Evolutionary conservation across 2,329 filamentous ascomycete species (phyloP).

Genomic region (Aspergillus intermedius): DNA sequence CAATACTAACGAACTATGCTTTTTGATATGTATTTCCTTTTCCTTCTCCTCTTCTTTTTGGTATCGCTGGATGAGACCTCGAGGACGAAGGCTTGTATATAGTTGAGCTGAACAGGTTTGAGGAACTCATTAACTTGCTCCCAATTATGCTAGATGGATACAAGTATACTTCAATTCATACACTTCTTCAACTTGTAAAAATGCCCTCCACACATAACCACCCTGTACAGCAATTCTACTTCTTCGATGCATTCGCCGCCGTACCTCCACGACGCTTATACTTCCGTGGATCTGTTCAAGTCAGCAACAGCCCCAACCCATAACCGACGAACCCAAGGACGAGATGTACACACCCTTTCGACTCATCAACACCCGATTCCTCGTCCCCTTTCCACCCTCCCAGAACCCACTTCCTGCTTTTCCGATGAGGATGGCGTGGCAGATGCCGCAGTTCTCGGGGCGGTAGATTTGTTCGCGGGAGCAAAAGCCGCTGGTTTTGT

Average conservation of each 20-base stretch:
- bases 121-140: too few relatives aligned
- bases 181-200: too few relatives aligned
- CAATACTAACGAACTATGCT: too few relatives aligned
- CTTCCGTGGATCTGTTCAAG: slow-evolving; percentile 58
- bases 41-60: too few relatives aligned
- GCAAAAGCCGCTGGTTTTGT: slow-evolving; percentile 54
- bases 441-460: slow-evolving; percentile 68
- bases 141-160: too few relatives aligned
- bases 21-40: too few relatives aligned
- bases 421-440: slow-evolving; percentile 63
- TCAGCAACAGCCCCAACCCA: slow-evolving; percentile 8
- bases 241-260: slow-evolving; percentile 24
- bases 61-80: too few relatives aligned
- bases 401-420: slow-evolving; percentile 66
- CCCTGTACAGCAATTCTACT: slow-evolving; percentile 9
- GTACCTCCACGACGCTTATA: slow-evolving; percentile 54
- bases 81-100: too few relatives aligned
- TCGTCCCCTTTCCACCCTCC: slow-evolving; percentile 80
- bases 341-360: slow-evolving; percentile 48
- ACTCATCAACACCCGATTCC: slow-evolving; percentile 65
- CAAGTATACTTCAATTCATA: too few relatives aligned
- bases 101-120: too few relatives aligned
- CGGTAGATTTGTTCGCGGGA: slow-evolving; percentile 74
- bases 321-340: background rate
- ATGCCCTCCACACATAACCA: too few relatives aligned